Base-by-base conservation (phyloP, 106 monocot genomes). In the Platanthera zijinensis region DNA sequence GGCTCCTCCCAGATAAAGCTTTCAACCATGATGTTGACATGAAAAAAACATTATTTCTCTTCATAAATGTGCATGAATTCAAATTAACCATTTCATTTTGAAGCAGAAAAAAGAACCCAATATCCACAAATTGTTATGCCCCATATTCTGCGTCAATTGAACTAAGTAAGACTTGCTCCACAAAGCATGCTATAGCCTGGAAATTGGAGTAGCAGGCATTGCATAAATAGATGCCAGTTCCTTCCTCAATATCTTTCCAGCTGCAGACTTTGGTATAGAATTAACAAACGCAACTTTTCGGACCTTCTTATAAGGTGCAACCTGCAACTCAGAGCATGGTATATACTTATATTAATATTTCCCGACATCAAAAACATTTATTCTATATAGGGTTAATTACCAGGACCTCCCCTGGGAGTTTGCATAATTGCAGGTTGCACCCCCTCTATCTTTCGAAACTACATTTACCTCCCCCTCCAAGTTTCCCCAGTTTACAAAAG, bases 271-370 rank as follows among this genome's bases (percentile, higher is more conserved):
- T 53, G 85, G 81, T 51, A 85, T 78, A 17, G 85, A 74, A 10
- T 71, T 46, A 19, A 85, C 70, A 32, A 85, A 85, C 1, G 61
- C 63, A 0, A 85, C 81, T 50, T 69, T 76, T 3, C 81, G 77
- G 19, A 85, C 78, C 46, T 85, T 85, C 75, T 85, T 85, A 51
- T 85, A 81, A 4, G 85, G 85, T 10, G 81, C 81, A 71, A 85
- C 85, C 85, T 85, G 56, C 28, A 76, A 75, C 39, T 39, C 39
- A 39, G 39, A 39, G 39, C 39, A 39, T 39, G 3, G 39, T 39
- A 39, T 39, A 39, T 39, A 39, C 39, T 2, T 39, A 39, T 39
- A 39, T 39, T 39, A 39, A 39, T 39, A 39, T 39, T 39, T 39
- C 3, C 39, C 39, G 0, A 39, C 39, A 39, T 39, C 39, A 39